Base-by-base conservation (phyloP, 2,329 filamentous ascomycete genomes). In the Beauveria brongniartii region DNA sequence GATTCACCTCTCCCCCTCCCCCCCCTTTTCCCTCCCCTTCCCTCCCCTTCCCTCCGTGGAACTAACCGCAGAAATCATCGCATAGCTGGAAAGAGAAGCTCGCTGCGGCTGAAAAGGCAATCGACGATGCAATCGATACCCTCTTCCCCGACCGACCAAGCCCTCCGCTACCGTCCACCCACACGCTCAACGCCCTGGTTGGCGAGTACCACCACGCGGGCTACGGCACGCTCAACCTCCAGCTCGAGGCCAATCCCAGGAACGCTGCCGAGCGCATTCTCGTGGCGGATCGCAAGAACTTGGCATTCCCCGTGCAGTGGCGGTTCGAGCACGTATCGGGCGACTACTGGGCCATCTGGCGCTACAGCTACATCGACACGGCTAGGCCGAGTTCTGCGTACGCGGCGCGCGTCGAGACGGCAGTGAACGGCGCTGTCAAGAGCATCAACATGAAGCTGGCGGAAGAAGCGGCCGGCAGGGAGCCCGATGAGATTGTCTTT, bases 121-220 rank as follows among this genome's bases (percentile, higher is more conserved):
- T 73, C 55, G 66, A 72, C 18, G 71, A 71, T 2, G 72, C 72
- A 1, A 63, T 72, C 2, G 67, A 75, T 5, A 63, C 64, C 1
- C 65, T 75, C 40, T 81, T 75, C 63, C 77, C 77, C 0, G 53
- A 71, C 7, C 70, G 71, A 4, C 72, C 75, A 1, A 44, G 69
- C 2, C 71, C 72, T 18, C 68, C 72, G 0, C 52, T 75, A 34
- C 74, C 75, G 3, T 69, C 69, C 18, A 71, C 75, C 0, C 65
- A 79, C 3, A 62, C 66, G 18, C 66, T 67, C 41, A 75, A 75
- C 62, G 63, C 66, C 1, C 61, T 72, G 22, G 64, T 67, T 1
- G 80, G 80, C 3, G 76, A 70, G 1, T 82, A 81, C 64, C 74
- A 68, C 62, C 72, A 81, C 58, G 71, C 73, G 1, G 77, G 72